Percentiles rank a stretch among this genome's conserved stretches.
phyloP scores from a whole-genome alignment of 441 rosid genomes.

The Syzygium malaccense region DNA sequence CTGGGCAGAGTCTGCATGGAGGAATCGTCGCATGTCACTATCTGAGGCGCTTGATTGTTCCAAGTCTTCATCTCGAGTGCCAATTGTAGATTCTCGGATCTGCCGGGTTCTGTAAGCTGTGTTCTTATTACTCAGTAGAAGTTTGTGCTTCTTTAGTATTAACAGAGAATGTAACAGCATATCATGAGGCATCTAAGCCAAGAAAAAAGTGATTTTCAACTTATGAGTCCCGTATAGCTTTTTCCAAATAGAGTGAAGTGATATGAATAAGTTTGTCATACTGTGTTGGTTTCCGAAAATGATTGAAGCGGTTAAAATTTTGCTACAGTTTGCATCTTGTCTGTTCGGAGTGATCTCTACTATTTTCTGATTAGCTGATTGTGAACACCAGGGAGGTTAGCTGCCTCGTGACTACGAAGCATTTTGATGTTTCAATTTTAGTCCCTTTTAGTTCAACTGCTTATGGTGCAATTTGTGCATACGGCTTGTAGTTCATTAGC shows the following conservation, averaged over 20 bases:
- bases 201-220: not conserved
- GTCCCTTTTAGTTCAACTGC: not conserved
- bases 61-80: slow-evolving; percentile 20
- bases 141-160: not conserved
- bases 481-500: not conserved
- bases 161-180: not conserved
- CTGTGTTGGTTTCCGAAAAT: not conserved
- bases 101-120: slow-evolving; percentile 25
- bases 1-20: slow-evolving; percentile 67
- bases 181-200: not conserved
- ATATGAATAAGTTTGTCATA: not conserved
- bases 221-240: not conserved
- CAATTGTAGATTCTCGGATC: slow-evolving; percentile 54
- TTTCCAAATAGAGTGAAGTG: not conserved
- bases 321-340: not conserved
- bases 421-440: not conserved
- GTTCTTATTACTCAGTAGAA: not conserved
- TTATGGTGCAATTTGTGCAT: not conserved
- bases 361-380: not conserved
- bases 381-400: not conserved
- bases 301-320: not conserved
- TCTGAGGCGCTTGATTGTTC: slow-evolving; percentile 53
- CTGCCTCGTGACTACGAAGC: not conserved
- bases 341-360: not conserved
- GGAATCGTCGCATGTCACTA: slow-evolving; percentile 49